phyloP scores from a whole-genome alignment of 2,329 filamentous ascomycete species.

The Teratosphaeriaceae sp. region DNA sequence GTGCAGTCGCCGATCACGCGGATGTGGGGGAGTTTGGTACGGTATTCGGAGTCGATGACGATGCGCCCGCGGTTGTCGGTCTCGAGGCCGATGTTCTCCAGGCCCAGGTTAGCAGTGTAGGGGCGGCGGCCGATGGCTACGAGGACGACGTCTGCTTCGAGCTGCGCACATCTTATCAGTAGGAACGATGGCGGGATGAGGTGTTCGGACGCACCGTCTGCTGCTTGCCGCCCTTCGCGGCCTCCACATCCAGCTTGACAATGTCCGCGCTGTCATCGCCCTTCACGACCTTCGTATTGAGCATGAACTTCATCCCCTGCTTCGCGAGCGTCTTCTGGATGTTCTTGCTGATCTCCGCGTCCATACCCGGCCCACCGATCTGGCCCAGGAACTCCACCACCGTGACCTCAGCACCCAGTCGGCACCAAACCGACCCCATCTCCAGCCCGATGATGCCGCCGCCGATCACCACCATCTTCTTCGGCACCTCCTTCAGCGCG shows the following conservation, averaged over 20 bases:
- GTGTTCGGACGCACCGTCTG: conserved; percentile 61
- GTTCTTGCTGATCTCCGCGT: conserved; percentile 83
- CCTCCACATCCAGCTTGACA: conserved; percentile 78
- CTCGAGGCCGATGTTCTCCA: conserved; percentile 91
- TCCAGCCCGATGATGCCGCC: conserved; percentile 98
- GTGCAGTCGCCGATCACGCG: conserved; percentile 94
- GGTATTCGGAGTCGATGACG: conserved; percentile 97
- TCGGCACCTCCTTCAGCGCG: conserved; percentile 79
- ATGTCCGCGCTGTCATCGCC: conserved; percentile 74
- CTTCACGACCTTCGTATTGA: conserved; percentile 86
- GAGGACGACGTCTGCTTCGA: conserved; percentile 91
- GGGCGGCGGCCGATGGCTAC: conserved; percentile 94
- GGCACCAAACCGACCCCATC: conserved; percentile 96
- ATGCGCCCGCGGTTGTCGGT: conserved; percentile 89
- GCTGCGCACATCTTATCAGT: conserved; percentile 42
- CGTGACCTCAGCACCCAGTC: conserved; percentile 88
- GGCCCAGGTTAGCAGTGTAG: conserved; percentile 83
- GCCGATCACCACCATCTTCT: conserved; percentile 95
- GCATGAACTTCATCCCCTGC: conserved; percentile 98
- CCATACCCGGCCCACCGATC: conserved; percentile 98
- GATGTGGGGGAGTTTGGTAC: conserved; percentile 95
- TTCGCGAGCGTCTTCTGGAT: conserved; percentile 89
- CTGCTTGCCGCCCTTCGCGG: conserved; percentile 92
- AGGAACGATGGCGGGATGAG: conserved; percentile 1
- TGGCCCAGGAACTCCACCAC: conserved; percentile 95